A percentile compares a stretch with the other conserved stretches of the same genome.
These are phyloP conservation scores for Boechera stricta DNA, from an alignment of 345 rosid species.

Conservation along the genomic window DNA sequence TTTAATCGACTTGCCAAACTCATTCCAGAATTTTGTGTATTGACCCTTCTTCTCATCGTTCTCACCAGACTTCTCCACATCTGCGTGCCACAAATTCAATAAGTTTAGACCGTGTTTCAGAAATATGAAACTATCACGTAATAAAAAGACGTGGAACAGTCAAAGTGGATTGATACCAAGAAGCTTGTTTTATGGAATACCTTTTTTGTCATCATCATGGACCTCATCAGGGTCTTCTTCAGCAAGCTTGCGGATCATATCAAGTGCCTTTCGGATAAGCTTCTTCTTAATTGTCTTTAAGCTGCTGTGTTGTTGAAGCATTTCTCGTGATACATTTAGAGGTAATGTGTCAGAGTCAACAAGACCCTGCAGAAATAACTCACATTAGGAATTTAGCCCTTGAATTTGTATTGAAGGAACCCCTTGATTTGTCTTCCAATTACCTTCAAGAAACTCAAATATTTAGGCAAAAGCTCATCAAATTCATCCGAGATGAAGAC, in stretches of 20 bases:
- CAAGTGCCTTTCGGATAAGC: conserved; percentile 94
- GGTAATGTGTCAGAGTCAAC: conserved; percentile 97
- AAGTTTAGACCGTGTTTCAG: not conserved
- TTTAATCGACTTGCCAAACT: conserved; percentile 96
- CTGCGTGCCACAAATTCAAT: conserved; percentile 43
- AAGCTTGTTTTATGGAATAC: conserved; percentile 44
- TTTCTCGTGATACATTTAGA: conserved; percentile 93
- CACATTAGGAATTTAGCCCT: conserved; percentile 13
- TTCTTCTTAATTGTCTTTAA: conserved; percentile 98
- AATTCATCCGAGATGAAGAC: conserved; percentile 99
- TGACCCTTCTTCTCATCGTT: conserved; percentile 87
- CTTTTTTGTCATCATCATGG: conserved; percentile 76
- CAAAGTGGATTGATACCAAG: conserved; percentile 12
- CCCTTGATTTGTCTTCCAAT: conserved; percentile 4
- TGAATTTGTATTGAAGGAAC: not conserved
- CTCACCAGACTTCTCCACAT: conserved; percentile 68
- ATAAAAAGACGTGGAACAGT: not conserved
- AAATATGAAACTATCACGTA: not conserved
- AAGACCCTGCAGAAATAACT: conserved; percentile 74
- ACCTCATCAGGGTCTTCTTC: conserved; percentile 92
- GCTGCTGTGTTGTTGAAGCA: conserved; percentile 97
- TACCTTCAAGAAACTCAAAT: conserved; percentile 91
- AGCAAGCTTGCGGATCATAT: conserved; percentile 89
- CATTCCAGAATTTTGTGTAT: conserved; percentile 93
- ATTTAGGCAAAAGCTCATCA: conserved; percentile 95